Evolutionary conservation across 2,329 filamentous ascomycete genomes (phyloP).

Genomic region (Diaporthe destruens): DNA sequence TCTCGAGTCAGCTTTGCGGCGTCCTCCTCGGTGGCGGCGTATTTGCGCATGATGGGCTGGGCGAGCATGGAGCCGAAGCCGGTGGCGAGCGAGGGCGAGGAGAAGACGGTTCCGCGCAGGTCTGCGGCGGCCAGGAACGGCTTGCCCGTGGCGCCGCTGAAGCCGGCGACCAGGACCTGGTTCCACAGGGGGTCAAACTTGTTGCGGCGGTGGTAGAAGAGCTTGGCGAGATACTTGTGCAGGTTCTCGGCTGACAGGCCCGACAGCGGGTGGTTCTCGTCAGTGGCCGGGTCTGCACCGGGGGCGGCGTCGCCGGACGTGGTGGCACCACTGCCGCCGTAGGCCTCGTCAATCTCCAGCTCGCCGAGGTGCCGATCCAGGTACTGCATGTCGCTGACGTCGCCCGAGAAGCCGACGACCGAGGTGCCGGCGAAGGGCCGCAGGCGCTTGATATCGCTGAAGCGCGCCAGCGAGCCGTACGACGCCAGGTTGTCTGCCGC

Average conservation of each 20-base stretch:
- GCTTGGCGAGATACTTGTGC: conserved; percentile 95
- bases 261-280: conserved; percentile 74
- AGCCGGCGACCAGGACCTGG: conserved; percentile 88
- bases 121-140: conserved; percentile 95
- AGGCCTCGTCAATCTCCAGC: conserved; percentile 90
- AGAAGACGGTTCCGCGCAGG: conserved; percentile 92
- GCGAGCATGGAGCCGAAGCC: conserved; percentile 95
- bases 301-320: conserved; percentile 53
- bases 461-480: conserved; percentile 96
- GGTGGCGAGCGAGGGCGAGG: conserved; percentile 87
- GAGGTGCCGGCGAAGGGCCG: conserved; percentile 87
- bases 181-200: conserved; percentile 99
- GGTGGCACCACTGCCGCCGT: conserved; percentile 61
- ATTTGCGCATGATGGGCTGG: conserved; percentile 87
- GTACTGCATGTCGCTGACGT: conserved; percentile 99
- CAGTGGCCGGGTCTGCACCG: conserved; percentile 58
- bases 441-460: conserved; percentile 96
- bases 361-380: conserved; percentile 90
- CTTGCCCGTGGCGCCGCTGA: conserved; percentile 77
- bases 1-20: conserved; percentile 80
- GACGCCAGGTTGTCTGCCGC: conserved; percentile 98
- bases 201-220: conserved; percentile 93
- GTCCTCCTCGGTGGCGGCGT: conserved; percentile 86
- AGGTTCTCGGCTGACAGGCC: conserved; percentile 91
- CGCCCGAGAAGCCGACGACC: conserved; percentile 93